Evolutionary conservation across 2,329 filamentous ascomycete genomes (phyloP).

Genomic region (Dactylellina haptotyla): DNA sequence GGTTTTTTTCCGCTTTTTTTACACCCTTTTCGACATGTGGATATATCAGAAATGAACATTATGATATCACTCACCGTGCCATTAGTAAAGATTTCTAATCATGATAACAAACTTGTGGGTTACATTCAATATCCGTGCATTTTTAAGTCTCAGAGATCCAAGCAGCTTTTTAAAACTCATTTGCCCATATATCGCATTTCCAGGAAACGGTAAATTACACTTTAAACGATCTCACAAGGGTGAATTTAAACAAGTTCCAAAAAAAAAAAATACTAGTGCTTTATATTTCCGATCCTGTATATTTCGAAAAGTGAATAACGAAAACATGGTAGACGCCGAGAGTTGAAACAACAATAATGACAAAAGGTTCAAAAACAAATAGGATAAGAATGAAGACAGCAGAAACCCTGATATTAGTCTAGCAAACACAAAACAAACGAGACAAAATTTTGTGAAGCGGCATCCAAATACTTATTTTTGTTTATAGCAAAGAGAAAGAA

Average conservation of each 20-base stretch:
- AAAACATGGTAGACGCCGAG: background rate
- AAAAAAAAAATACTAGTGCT: slow-evolving; percentile 1
- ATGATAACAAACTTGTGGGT: too few relatives aligned
- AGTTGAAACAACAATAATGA: background rate
- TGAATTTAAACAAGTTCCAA: too few relatives aligned
- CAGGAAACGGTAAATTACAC: too few relatives aligned
- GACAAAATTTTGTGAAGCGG: background rate
- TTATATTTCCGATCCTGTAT: slow-evolving; percentile 5
- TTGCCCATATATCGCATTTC: too few relatives aligned
- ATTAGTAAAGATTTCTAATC: too few relatives aligned
- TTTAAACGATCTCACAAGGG: too few relatives aligned
- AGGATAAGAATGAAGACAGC: slow-evolving; percentile 3
- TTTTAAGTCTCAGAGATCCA: too few relatives aligned
- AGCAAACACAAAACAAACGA: background rate
- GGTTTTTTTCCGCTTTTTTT: slow-evolving; percentile 13
- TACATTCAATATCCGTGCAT: too few relatives aligned
- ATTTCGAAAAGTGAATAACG: background rate
- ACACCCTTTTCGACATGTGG: slow-evolving; percentile 38
- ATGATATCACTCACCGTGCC: slow-evolving; percentile 13
- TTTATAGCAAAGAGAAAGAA: background rate
- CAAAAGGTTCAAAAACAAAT: too few relatives aligned
- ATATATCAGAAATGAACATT: slow-evolving; percentile 42
- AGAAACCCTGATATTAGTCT: slow-evolving; percentile 22
- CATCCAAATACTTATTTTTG: background rate
- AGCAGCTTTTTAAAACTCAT: too few relatives aligned